Evolutionary conservation across 1,284 basidiomycete species (phyloP).

Genomic region (Cryptococcus sp.): DNA sequence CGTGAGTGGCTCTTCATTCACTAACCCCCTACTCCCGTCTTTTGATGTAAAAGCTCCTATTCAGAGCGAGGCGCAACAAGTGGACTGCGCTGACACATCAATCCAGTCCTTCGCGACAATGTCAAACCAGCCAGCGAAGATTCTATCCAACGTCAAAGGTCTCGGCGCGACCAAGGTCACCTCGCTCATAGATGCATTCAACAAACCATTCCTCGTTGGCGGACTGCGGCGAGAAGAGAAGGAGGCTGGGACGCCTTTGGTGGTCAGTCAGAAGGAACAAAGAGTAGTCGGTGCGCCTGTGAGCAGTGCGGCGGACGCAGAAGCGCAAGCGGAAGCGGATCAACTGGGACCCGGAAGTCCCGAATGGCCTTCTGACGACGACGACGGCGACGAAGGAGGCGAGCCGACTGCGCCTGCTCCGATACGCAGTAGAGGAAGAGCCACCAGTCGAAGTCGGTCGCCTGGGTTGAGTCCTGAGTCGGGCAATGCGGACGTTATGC

Average conservation of each 20-base stretch:
- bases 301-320: conserved; percentile 1
- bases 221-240: conserved; percentile 22
- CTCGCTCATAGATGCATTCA: conserved; percentile 58
- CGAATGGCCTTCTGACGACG: conserved; percentile 29
- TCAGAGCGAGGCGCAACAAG: no score
- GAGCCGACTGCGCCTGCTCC: conserved; percentile 6
- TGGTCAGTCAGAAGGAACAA: conserved; percentile 5
- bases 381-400: conserved; percentile 19
- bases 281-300: conserved; percentile 9
- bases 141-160: conserved; percentile 81
- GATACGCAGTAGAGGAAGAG: conserved; percentile 3
- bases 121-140: conserved; percentile 68
- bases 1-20: conserved; percentile 58
- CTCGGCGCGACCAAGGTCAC: conserved; percentile 94
- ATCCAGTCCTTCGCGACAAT: conserved; percentile 76
- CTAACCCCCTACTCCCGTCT: neutral
- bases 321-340: conserved; percentile 1
- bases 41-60: no score
- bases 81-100: neutral
- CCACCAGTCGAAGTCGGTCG: conserved; percentile 24
- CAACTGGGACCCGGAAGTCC: conserved; percentile 21
- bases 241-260: conserved; percentile 3
- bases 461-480: conserved; percentile 32
- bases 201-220: conserved; percentile 54
- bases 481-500: neutral